Conservation (phyloP, 2,329 filamentous ascomycete genomes). For the Ophiocordyceps camponoti-floridani region DNA sequence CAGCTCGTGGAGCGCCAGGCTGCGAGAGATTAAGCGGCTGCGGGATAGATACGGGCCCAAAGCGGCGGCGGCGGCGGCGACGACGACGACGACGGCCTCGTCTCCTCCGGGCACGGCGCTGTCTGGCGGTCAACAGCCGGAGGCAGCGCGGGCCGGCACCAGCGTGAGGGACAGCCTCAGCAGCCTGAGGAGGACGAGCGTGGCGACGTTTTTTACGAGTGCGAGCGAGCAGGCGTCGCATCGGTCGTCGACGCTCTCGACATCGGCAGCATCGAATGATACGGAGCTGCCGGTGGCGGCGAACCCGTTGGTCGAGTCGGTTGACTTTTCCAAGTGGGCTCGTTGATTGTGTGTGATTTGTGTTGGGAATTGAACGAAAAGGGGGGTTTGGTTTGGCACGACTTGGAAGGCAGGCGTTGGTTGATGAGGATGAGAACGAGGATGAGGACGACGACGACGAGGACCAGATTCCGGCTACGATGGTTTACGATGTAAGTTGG, state of each 20-base stretch:
- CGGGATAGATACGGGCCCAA: conserved; percentile 47
- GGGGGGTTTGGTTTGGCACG: too few species aligned
- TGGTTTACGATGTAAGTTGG: too few species aligned
- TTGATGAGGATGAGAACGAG: too few species aligned
- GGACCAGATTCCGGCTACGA: too few species aligned
- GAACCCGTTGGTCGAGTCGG: conserved; percentile 16
- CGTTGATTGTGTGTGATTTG: conserved; percentile 3
- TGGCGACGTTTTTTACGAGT: conserved; percentile 44
- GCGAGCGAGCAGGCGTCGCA: conserved; percentile 39
- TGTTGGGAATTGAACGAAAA: too few species aligned
- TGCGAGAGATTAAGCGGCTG: conserved; percentile 69
- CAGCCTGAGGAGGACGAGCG: conserved; percentile 42
- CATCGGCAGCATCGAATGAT: conserved; percentile 33
- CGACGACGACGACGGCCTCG: conserved; percentile 7
- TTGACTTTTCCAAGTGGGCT: conserved; percentile 22
- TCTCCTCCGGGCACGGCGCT: conserved; percentile 13
- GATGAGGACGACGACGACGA: too few species aligned
- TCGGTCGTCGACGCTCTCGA: conserved; percentile 37
- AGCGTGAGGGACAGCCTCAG: conserved; percentile 40
- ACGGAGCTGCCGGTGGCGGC: conserved; percentile 26
- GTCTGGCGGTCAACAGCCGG: conserved; percentile 6
- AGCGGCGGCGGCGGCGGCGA: conserved; percentile 6
- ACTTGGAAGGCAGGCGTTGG: too few species aligned
- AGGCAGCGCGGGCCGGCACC: conserved; percentile 5
- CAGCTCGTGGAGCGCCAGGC: conserved; percentile 74